A percentile compares a stretch with the other conserved stretches of the same genome.
Conservation (phyloP, 2,329 filamentous ascomycete genomes). For the Diplodia intermedia region DNA sequence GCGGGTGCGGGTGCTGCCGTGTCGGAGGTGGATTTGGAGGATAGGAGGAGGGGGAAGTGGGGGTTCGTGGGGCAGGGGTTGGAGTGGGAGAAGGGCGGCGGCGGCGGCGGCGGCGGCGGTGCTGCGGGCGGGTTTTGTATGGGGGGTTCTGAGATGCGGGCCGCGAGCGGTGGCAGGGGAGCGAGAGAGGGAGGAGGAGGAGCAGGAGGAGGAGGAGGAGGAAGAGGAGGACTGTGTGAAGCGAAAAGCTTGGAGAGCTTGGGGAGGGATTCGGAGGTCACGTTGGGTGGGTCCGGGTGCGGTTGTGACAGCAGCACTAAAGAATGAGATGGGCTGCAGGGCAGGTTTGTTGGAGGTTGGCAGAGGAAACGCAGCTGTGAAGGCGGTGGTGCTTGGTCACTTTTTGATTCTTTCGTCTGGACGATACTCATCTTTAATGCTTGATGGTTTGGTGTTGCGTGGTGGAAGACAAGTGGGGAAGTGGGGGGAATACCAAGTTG, state of each 20-base stretch:
- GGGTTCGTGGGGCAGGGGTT: background rate
- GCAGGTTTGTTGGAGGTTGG: background rate
- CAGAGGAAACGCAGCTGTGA: background rate
- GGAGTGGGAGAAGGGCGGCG: slow-evolving; percentile 15
- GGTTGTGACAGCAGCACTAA: background rate
- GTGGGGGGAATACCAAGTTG: background rate
- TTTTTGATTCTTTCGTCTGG: slow-evolving; percentile 12
- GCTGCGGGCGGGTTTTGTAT: slow-evolving; percentile 17
- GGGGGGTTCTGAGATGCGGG: slow-evolving; percentile 37
- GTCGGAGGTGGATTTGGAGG: background rate
- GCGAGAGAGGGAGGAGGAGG: background rate
- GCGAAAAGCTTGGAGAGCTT: background rate
- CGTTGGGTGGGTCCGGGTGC: background rate
- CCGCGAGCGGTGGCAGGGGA: slow-evolving; percentile 29
- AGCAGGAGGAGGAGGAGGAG: background rate
- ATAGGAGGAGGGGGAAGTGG: background rate
- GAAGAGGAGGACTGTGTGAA: too few relatives aligned
- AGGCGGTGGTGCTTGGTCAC: background rate
- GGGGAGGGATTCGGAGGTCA: slow-evolving; percentile 22
- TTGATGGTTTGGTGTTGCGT: background rate
- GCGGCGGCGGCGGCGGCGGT: too few relatives aligned
- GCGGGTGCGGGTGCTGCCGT: background rate
- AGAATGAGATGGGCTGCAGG: background rate
- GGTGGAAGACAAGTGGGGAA: background rate
- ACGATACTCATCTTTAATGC: slow-evolving; percentile 9